These are phyloP conservation scores for Pezicula radicicola DNA, from an alignment of 2,329 filamentous ascomycete species.

Conservation along the genomic window DNA sequence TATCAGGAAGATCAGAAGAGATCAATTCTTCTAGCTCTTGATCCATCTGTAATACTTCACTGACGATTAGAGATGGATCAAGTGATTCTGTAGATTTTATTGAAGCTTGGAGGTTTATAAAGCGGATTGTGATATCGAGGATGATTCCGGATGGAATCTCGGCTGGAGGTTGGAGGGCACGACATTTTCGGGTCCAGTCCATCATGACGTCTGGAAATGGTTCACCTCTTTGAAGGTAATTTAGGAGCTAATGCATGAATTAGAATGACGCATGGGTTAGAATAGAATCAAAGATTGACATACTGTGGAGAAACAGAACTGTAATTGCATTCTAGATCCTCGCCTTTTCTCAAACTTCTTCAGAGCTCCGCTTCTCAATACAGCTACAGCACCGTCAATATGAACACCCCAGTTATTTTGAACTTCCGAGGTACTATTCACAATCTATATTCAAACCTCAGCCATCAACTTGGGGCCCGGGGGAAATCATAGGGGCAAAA, in stretches of 20 bases:
- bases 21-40: constrained; percentile 15
- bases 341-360: background rate
- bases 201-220: constrained; percentile 3
- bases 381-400: constrained; percentile 15
- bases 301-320: constrained; percentile 18
- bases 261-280: background rate
- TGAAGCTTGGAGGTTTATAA: constrained; percentile 13
- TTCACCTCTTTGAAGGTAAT: constrained; percentile 12
- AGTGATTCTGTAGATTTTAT: constrained; percentile 1
- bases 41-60: constrained; percentile 11
- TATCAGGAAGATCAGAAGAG: constrained; percentile 9
- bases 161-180: background rate
- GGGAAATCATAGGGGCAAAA: background rate
- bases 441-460: constrained; percentile 7
- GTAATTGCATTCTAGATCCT: constrained; percentile 8
- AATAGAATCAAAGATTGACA: background rate
- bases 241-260: constrained; percentile 10
- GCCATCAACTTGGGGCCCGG: background rate
- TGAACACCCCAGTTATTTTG: constrained; percentile 14
- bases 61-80: constrained; percentile 5
- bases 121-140: constrained; percentile 6
- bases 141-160: constrained; percentile 11
- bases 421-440: constrained; percentile 7
- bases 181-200: constrained; percentile 6
- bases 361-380: constrained; percentile 13